Conservation (phyloP, 805 yeast species). For the Myxozyma geophila region DNA sequence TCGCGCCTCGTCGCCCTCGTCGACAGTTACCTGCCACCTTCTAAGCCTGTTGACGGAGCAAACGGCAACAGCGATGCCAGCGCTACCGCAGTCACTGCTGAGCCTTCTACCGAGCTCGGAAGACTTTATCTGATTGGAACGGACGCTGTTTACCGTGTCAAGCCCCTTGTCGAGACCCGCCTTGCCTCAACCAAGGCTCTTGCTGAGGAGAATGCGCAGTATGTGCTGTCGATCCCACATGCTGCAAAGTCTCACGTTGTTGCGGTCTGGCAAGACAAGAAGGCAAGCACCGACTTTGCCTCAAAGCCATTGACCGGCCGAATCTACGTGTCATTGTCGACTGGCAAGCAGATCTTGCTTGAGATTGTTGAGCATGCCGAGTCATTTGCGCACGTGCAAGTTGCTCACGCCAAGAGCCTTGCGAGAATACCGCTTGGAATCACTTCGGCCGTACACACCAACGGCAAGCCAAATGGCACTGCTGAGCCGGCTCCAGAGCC, state of each 20-base stretch:
- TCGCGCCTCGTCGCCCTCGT: constrained; percentile 54
- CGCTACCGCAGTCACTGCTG: constrained; percentile 14
- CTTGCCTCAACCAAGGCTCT: constrained; percentile 23
- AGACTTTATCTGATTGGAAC: no score
- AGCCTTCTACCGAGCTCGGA: constrained; percentile 19
- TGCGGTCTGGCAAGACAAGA: constrained; percentile 33
- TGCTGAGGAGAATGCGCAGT: constrained; percentile 25
- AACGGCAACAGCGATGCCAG: not conserved
- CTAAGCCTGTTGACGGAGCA: constrained; percentile 5
- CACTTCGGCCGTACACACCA: constrained; percentile 3
- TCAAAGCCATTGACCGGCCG: constrained; percentile 26
- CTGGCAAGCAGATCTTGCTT: constrained; percentile 28
- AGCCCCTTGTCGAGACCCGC: constrained; percentile 29
- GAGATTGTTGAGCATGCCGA: constrained; percentile 28
- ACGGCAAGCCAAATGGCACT: constrained; percentile 1
- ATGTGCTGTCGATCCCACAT: constrained; percentile 26
- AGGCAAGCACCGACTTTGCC: constrained; percentile 23
- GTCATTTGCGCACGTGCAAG: constrained; percentile 26
- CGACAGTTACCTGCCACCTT: constrained; percentile 52
- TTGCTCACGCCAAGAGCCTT: constrained; percentile 13
- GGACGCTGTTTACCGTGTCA: not conserved
- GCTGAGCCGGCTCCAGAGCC: not conserved
- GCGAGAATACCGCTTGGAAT: constrained; percentile 11
- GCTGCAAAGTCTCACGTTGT: constrained; percentile 32
- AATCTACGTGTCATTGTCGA: constrained; percentile 25